Percentiles rank a stretch among this genome's conserved stretches.
These are phyloP conservation scores for Chlamydomonas eustigma DNA, from an alignment of 139 green algal species.

Conservation along the genomic window DNA sequence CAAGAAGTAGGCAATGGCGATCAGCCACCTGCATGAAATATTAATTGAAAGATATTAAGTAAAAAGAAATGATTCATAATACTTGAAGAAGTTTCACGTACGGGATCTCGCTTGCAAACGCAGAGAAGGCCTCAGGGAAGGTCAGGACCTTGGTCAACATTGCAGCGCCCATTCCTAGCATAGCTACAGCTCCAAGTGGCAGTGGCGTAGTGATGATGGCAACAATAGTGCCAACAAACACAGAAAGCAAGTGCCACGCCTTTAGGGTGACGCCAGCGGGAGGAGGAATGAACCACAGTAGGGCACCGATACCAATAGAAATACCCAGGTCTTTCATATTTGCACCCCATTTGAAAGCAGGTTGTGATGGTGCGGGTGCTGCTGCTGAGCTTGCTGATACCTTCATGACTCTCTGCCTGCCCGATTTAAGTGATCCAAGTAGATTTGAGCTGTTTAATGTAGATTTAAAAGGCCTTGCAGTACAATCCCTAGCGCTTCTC, in stretches of 20 bases:
- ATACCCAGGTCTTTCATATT: constrained; percentile 80
- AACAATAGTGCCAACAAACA: constrained; percentile 88
- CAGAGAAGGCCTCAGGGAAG: constrained; percentile 93
- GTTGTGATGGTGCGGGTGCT: constrained; percentile 12
- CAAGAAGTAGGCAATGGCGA: constrained; percentile 98
- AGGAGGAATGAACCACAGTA: constrained; percentile 77
- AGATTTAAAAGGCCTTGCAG: no score
- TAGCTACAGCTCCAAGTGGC: constrained; percentile 93
- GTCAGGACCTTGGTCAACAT: constrained; percentile 95
- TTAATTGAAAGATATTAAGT: no score
- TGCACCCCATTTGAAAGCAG: constrained; percentile 79
- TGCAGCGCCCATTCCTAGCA: constrained; percentile 88
- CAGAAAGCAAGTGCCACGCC: constrained; percentile 88
- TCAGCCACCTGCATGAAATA: constrained; percentile 83
- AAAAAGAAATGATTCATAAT: no score
- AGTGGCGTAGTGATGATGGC: constrained; percentile 95
- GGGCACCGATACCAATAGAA: constrained; percentile 67
- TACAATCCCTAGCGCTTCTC: no score
- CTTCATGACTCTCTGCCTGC: no score
- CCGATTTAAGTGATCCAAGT: no score
- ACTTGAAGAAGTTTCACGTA: no score
- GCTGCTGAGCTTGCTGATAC: constrained; percentile 9
- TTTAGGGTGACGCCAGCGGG: constrained; percentile 74
- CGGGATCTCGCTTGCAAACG: constrained; percentile 94
- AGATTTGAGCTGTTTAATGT: no score